Base-by-base conservation (phyloP, 345 rosid genomes). In the Eucalyptus sp. region DNA sequence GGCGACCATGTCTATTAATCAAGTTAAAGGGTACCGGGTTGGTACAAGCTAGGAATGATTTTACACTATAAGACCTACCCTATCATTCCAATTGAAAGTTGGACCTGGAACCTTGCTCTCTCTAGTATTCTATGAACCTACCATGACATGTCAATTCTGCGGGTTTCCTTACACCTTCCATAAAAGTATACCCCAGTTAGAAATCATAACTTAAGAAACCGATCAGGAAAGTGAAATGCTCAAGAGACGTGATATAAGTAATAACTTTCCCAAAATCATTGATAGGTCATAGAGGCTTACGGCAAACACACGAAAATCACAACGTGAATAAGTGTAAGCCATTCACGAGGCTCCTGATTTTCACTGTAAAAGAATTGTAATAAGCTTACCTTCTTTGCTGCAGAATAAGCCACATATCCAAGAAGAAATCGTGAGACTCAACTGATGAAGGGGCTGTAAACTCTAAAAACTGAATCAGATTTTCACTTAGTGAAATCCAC, bases 391-490 rank as follows among this genome's bases (percentile, higher is more conserved):
- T 76, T 76, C 83, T 76, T 76, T 76, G 27, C 83, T 76, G 83
- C 83, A 76, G 83, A 76, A 76, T 20, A 76, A 76, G 83, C 46
- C 83, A 76, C 83, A 76, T 76, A 76, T 76, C 83, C 83, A 76
- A 76, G 83, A 71, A 76, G 83, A 86, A 86, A 50, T 86, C 6
- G 9, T 10, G 44, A 46, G 64, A 51, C 46, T 50, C 87, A 51
- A 86, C 83, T 76, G 48, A 76, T 76, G 41, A 50, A 86, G 85
- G 88, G 88, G 58, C 84, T 27, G 66, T 31, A 60, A 80, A 88
- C 90, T 86, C 87, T 86, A 50, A 90, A 90, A 89, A 88, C 86
- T 88, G 91, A 91, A 93, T 89, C 88, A 88, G 86, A 79, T 87
- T 92, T 89, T 88, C 88, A 90, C 84, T 87, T 89, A 89, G 86